Percentiles rank a stretch among this genome's conserved stretches.
These are phyloP conservation scores for Saprolegnia parasitica DNA, from an alignment of 352 stramenopile species.

Conservation along the genomic window DNA sequence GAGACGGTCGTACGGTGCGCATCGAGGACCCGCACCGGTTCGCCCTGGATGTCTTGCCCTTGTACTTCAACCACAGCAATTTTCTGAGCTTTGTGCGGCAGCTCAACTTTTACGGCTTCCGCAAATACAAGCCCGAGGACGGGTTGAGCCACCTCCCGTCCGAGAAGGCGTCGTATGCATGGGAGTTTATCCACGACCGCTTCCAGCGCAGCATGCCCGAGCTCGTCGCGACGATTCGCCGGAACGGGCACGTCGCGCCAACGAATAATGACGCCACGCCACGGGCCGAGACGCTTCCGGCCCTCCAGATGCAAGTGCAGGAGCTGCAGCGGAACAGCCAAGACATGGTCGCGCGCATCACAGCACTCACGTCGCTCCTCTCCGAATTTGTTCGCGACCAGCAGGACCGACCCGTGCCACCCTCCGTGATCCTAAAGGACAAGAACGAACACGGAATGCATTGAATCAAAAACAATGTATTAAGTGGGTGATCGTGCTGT, in stretches of 20 bases:
- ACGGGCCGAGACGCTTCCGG: background rate
- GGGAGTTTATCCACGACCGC: slow-evolving; percentile 89
- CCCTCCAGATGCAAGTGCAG: slow-evolving; percentile 1
- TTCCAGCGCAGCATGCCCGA: slow-evolving; percentile 76
- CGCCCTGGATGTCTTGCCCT: slow-evolving; percentile 27
- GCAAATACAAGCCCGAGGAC: slow-evolving; percentile 31
- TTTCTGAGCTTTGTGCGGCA: slow-evolving; percentile 33
- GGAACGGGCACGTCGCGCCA: slow-evolving; percentile 38
- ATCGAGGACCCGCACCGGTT: slow-evolving; percentile 25
- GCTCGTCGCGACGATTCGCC: slow-evolving; percentile 79
- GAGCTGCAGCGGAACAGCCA: background rate
- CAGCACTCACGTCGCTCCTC: background rate
- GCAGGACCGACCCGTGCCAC: background rate
- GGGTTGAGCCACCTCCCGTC: background rate
- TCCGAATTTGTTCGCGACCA: background rate
- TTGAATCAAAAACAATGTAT: no score
- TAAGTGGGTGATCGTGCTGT: no score
- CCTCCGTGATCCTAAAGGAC: no score
- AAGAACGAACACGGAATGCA: no score
- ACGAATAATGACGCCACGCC: background rate
- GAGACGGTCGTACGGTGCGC: slow-evolving; percentile 29
- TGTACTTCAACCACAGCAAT: slow-evolving; percentile 35
- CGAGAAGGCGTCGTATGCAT: slow-evolving; percentile 34
- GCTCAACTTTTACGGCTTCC: slow-evolving; percentile 40
- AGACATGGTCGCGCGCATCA: background rate